Evolutionary conservation across 495 filamentous ascomycete species (phyloP), one percentile per base, ranked within the genome.

Genomic region (Aspergillus campestris): DNA sequence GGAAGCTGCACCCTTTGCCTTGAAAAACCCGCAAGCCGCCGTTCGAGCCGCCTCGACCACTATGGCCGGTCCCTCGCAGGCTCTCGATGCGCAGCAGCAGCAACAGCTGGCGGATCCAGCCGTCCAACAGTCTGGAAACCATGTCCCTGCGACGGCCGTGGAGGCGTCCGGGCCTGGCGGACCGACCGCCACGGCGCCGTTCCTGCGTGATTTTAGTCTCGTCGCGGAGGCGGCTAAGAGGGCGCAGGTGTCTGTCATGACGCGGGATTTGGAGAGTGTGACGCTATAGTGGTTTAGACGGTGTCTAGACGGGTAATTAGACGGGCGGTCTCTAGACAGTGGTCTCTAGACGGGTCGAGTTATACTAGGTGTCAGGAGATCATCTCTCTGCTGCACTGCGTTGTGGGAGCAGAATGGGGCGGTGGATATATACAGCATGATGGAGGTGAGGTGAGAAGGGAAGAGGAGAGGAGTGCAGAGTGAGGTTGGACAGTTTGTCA

Each of bases 201-300:
- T 84, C 60, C 66, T 89, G 40, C 77, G 81, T 48, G 84, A 94
- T 63, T 87, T 87, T 60, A 90, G 75, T 41, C 74, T 97, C 15
- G 79, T 97, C 10, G 90, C 90, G n/a, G 91, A 97, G 66, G 91
- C 91, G 3, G 91, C 88, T 40, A 94, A 94, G 60, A 77, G 91
- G 35, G 91, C 91, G 7, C 87, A 94, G 67, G 84, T 95, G 74
- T 84, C 85, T 6, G 78, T 87, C 46, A 60, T 96, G 48, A 84
- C 89, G 77, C 72, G 91, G 44, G 91, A 96, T 65, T 65, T 97
- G 56, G 86, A 73, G 48, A 64, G 66, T 14, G 61, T 73, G 38
- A 64, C 66, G 36, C 57, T 73, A 45, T 73, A 59, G 49, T 34
- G 30, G 18, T 44, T 31, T 28, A 14, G 37, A 12, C 24, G 38